Conservation (phyloP, 1,284 basidiomycete genomes). For the Pholiota adiposa region DNA sequence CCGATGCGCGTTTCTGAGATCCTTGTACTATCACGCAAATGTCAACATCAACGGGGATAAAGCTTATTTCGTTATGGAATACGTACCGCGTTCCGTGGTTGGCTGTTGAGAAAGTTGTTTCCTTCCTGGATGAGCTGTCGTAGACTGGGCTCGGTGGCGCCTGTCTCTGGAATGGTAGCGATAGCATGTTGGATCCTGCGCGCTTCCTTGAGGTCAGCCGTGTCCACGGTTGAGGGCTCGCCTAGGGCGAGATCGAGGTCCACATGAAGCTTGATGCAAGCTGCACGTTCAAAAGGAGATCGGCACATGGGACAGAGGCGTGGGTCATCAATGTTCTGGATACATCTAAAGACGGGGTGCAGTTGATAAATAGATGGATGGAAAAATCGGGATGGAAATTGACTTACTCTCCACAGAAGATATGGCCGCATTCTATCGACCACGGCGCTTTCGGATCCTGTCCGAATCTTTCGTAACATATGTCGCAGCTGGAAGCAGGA, state of each 20-base stretch:
- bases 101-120: slow-evolving; percentile 38
- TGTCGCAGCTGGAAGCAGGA: slow-evolving; percentile 53
- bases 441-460: slow-evolving; percentile 45
- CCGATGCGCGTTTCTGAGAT: slow-evolving; percentile 41
- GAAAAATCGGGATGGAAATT: not conserved
- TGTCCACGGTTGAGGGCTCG: slow-evolving; percentile 15
- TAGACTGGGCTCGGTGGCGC: slow-evolving; percentile 42
- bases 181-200: slow-evolving; percentile 43
- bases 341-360: slow-evolving; percentile 16
- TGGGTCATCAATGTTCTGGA: slow-evolving; percentile 30
- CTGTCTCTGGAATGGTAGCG: slow-evolving; percentile 41
- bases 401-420: slow-evolving; percentile 52
- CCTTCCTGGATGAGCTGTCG: slow-evolving; percentile 46
- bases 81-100: slow-evolving; percentile 40
- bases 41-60: slow-evolving; percentile 9
- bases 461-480: slow-evolving; percentile 54
- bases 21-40: slow-evolving; percentile 41
- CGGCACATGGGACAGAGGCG: slow-evolving; percentile 51
- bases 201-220: slow-evolving; percentile 34
- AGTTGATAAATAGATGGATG: not conserved
- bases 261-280: slow-evolving; percentile 47
- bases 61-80: not conserved
- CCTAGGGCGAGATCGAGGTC: slow-evolving; percentile 39
- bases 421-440: slow-evolving; percentile 55
- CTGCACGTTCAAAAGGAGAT: slow-evolving; percentile 38